Percentiles rank a stretch among this genome's conserved stretches.
These are phyloP conservation scores for Lanmaoa rubissima DNA, from an alignment of 768 basidiomycete genomes.

Conservation along the genomic window DNA sequence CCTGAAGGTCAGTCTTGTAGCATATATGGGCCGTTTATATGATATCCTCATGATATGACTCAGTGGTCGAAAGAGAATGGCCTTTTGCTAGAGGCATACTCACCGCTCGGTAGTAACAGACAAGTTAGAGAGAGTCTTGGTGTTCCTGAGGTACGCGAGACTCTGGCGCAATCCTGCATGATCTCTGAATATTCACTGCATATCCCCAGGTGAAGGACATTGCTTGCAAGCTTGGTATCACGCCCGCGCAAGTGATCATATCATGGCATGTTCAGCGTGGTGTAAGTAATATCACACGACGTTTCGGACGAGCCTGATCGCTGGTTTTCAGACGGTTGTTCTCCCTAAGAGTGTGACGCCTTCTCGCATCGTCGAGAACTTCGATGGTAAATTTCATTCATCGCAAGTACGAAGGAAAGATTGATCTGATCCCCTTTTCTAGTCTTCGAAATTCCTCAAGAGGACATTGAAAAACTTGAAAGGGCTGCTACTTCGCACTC, in stretches of 20 bases:
- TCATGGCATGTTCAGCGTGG: constrained; percentile 79
- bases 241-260: constrained; percentile 72
- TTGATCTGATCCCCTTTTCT: constrained; percentile 1
- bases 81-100: constrained; percentile 72
- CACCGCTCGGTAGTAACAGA: constrained; percentile 64
- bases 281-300: constrained; percentile 37
- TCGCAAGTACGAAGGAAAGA: background rate
- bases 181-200: background rate
- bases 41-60: background rate
- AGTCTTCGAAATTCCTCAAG: constrained; percentile 37
- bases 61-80: constrained; percentile 68
- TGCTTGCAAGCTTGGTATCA: constrained; percentile 61
- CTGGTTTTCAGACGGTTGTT: constrained; percentile 51
- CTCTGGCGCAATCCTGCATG: background rate
- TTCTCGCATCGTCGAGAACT: constrained; percentile 66
- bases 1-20: constrained; percentile 45
- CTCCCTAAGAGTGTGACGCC: constrained; percentile 78
- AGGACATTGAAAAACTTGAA: constrained; percentile 42
- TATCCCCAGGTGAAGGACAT: constrained; percentile 48
- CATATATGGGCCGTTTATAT: background rate
- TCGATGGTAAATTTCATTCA: constrained; percentile 43
- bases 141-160: constrained; percentile 48
- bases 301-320: background rate
- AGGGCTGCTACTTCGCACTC: constrained; percentile 44
- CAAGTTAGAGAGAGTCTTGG: constrained; percentile 56